A percentile compares a stretch with the other conserved stretches of the same genome.
Conservation (phyloP, 345 rosid genomes). For the Odontarrhena argentea region DNA sequence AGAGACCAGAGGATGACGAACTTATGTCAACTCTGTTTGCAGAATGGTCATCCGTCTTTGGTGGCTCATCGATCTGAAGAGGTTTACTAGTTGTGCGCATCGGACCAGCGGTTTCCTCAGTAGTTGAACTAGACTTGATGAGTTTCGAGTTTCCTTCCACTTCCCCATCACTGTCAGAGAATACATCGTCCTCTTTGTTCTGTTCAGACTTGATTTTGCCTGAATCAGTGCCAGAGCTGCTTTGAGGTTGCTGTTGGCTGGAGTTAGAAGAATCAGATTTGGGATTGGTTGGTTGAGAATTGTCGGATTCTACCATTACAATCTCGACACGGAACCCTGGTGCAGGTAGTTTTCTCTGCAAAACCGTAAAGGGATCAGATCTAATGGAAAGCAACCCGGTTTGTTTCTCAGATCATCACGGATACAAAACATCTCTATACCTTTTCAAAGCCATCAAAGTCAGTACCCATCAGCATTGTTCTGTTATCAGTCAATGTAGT, state of each 20-base stretch:
- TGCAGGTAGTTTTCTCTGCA: conserved; percentile 85
- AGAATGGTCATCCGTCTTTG: conserved; percentile 21
- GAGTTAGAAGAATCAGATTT: conserved; percentile 40
- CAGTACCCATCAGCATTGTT: conserved; percentile 60
- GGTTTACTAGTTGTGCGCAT: conserved; percentile 15
- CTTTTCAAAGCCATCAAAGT: conserved; percentile 92
- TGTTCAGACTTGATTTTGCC: conserved; percentile 36
- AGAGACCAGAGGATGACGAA: conserved; percentile 6
- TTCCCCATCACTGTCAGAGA: conserved; percentile 83
- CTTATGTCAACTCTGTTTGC: conserved; percentile 13
- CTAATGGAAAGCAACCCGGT: neutral
- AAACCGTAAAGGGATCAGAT: conserved; percentile 5
- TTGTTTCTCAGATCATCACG: conserved; percentile 9
- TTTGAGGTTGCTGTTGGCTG: conserved; percentile 35
- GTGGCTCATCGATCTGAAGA: conserved; percentile 17
- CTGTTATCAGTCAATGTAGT: conserved; percentile 84
- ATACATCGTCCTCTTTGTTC: conserved; percentile 66
- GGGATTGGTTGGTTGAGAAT: conserved; percentile 38
- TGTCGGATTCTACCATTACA: conserved; percentile 61
- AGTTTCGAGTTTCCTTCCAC: conserved; percentile 48
- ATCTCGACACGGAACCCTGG: conserved; percentile 91
- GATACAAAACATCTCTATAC: conserved; percentile 37
- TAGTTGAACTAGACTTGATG: conserved; percentile 30
- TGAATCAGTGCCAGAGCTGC: conserved; percentile 34
- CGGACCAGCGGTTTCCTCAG: conserved; percentile 31